Evolutionary conservation across 208 protist genomes (phyloP), one percentile per base, ranked within the genome.

Genomic region (Trichomonas vaginalis): DNA sequence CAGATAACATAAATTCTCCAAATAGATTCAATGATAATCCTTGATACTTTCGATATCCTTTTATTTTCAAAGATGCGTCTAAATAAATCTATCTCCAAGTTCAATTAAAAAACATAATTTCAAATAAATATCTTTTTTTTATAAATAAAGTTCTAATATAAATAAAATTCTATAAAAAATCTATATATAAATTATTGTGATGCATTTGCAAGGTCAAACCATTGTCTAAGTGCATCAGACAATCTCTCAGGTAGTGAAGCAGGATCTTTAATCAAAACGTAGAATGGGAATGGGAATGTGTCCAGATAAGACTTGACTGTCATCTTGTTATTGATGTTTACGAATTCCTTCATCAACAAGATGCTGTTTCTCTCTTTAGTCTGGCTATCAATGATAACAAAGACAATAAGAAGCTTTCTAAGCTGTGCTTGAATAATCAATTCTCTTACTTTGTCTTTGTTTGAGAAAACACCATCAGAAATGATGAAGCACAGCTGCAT

Each of bases 261-360:
- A 48, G 99, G 97, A 70, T 99, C 98, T 95, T 98, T 97, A 49
- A 99, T 97, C 87, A 99, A 97, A 23, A 99, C 97, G 96, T 99
- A 99, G 97, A 99, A 99, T 32, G 99, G 98, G 96, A 99, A 99
- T 51, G 99, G 99, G 96, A 99, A 99, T 80, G 98, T 97, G 95
- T 99, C 98, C 97, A 99, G 98, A 97, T 99, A 99, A 0, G 97
- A 97, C 10, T 97, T 98, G 17, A 98, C 97, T 88, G 98, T 97
- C 15, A 99, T 97, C 82, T 98, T 98, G 21, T 97, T 97, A 95
- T 97, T 97, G 51, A 61, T 82, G 62, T 96, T 96, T 27, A 49
- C 95, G 10, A 97, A 95, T 0, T 49, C 95, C 62, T 96, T 95
- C 35, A 97, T 88, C 15, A 97, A 56, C 0, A 97, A 23, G 39